Base-by-base conservation (phyloP, 2,329 filamentous ascomycete genomes). In the Xylaria polymorpha region DNA sequence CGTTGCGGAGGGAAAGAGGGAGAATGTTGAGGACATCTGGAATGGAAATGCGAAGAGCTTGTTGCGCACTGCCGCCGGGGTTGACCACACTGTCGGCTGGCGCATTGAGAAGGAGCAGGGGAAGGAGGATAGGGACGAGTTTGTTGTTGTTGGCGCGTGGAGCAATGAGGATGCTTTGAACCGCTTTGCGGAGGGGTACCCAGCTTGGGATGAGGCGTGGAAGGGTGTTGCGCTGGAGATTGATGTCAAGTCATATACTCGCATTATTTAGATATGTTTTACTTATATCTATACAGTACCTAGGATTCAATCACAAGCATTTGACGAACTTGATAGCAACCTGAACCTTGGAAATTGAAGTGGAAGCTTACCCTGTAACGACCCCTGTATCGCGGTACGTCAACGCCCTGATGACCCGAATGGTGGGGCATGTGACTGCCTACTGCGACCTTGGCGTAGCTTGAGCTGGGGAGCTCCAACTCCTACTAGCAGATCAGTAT, bases 81-180 rank as follows among this genome's bases (percentile, higher is more conserved):
- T 69, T 25, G 64, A 65, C 25, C 70, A 73, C 29, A 41, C 48
- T 6, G 70, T 53, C 0, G 73, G 74, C 0, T 76, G 74, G 74
- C 67, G 61, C 48, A 64, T 74, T 50, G 74, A 76, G 67, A 73
- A 69, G 51, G 69, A 73, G 20, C 48, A 60, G 37, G 73, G 66
- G 1, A 43, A 68, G 32, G 68, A 67, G 59, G 66, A 64, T 18
- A 64, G 44, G 43, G 67, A 69, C 48, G 63, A 72, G 56, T 75
- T 70, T 64, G 67, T 72, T 8, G 39, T 73, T 18, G 67, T 73
- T 39, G 72, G 73, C 1, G 70, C 67, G 10, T 70, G 69, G 71
- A 43, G 62, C 25, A 64, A 61, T 57, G 44, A 58, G 8, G 65
- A 64, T 58, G 60, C 63, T 15, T 6, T 70, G 50, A 32, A 3